A percentile compares a stretch with the other conserved stretches of the same genome.
phyloP scores from a whole-genome alignment of 1,284 basidiomycete species.

The Ceratobasidium sp. region DNA sequence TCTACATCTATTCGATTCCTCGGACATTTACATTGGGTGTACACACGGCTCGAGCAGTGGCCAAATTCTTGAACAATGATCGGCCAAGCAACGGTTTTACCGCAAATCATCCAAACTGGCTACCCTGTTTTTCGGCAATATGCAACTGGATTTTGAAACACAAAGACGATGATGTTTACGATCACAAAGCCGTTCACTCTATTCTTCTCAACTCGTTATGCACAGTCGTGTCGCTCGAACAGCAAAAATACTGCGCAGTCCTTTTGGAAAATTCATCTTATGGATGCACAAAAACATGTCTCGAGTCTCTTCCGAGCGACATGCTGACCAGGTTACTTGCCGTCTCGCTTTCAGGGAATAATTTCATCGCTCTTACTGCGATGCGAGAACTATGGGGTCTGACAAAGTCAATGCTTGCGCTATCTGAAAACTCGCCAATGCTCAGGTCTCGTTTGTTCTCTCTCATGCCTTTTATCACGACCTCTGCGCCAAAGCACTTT shows the following conservation, averaged over 20 bases:
- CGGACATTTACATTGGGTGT: not conserved
- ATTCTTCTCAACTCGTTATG: not conserved
- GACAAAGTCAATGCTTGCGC: not conserved
- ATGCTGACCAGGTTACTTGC: not conserved
- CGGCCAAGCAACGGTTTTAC: not conserved
- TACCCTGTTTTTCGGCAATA: not conserved
- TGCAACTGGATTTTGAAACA: not conserved
- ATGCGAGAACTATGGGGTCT: not conserved
- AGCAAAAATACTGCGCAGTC: not conserved
- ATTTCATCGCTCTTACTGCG: not conserved
- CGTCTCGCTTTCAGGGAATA: not conserved
- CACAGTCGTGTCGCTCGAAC: not conserved
- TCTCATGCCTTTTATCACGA: not conserved
- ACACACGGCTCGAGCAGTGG: not conserved
- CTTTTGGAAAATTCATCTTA: not conserved
- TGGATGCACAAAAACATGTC: not conserved
- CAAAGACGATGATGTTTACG: too few relatives aligned
- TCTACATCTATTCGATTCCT: not conserved
- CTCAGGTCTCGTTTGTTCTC: not conserved
- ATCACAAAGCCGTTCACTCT: not conserved
- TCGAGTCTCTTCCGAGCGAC: constrained; percentile 3
- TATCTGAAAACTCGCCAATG: not conserved
- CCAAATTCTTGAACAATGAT: not conserved
- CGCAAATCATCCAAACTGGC: not conserved
- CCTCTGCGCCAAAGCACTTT: not conserved